Percentiles rank a stretch among this genome's conserved stretches.
These are phyloP conservation scores for Pythium rhizo-oryzae DNA, from an alignment of 352 stramenopile genomes.

Conservation along the genomic window DNA sequence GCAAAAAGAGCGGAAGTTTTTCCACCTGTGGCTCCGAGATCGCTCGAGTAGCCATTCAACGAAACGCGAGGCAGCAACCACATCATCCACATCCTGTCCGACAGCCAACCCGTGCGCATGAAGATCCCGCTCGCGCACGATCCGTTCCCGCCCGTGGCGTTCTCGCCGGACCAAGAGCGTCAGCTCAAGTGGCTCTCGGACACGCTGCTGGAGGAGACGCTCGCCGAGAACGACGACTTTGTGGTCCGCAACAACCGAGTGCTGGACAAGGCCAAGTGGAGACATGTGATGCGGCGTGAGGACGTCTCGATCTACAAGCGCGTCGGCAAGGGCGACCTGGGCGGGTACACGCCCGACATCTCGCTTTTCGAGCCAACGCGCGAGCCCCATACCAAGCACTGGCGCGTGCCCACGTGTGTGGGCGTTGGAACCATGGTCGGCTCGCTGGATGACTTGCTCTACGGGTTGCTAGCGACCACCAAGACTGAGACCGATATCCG, in stretches of 20 bases:
- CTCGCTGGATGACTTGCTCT: conserved; percentile 19
- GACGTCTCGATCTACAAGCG: conserved; percentile 30
- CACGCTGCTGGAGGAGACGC: conserved; percentile 18
- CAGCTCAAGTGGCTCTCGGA: conserved; percentile 25
- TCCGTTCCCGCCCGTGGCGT: conserved; percentile 48
- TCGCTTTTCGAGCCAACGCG: conserved; percentile 16
- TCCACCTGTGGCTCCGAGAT: too few relatives aligned
- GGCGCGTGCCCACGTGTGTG: conserved; percentile 21
- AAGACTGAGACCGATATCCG: conserved; percentile 8
- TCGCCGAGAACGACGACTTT: conserved; percentile 27
- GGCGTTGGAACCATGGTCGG: conserved; percentile 14
- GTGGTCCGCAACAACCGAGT: conserved; percentile 13
- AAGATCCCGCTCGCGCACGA: conserved; percentile 54
- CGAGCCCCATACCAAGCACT: conserved; percentile 39
- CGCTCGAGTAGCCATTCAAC: not conserved
- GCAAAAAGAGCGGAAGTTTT: not conserved
- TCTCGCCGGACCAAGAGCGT: conserved; percentile 25
- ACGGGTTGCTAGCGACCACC: conserved; percentile 10
- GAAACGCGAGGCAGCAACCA: not conserved
- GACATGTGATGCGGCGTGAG: conserved; percentile 26
- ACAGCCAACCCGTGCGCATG: conserved; percentile 25
- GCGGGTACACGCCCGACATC: conserved; percentile 11
- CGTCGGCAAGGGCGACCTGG: conserved; percentile 14
- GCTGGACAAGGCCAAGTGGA: conserved; percentile 30
- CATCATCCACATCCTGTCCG: not conserved